A percentile compares a stretch with the other conserved stretches of the same genome.
Conservation (phyloP, 768 basidiomycete species). For the Udeniomyces megalosporus region DNA sequence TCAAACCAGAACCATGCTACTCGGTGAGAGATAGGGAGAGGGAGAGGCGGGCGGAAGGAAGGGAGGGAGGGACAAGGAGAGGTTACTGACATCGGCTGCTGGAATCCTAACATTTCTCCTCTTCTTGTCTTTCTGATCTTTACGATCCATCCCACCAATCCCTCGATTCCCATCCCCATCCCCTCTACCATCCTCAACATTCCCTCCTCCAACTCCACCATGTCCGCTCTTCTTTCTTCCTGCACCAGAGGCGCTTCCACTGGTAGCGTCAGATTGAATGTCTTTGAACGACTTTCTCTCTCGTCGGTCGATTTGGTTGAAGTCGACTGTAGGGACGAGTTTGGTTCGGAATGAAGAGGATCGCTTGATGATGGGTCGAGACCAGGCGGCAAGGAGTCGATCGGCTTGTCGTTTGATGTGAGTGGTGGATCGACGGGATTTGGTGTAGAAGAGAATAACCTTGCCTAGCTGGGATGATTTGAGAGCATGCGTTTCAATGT, state of each 20-base stretch:
- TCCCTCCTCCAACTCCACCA: neutral
- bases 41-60: neutral
- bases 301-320: conserved; percentile 38
- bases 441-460: conserved; percentile 87
- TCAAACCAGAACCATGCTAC: neutral
- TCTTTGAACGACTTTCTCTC: conserved; percentile 45
- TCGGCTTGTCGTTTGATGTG: conserved; percentile 67
- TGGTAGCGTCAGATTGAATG: conserved; percentile 37
- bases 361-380: conserved; percentile 78
- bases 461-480: conserved; percentile 82
- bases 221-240: conserved; percentile 44
- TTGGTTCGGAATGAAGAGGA: conserved; percentile 47
- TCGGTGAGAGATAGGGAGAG: neutral
- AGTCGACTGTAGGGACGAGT: conserved; percentile 45
- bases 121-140: conserved; percentile 12
- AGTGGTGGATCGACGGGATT: conserved; percentile 72
- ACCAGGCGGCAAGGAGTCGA: conserved; percentile 71
- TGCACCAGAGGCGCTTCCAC: conserved; percentile 37
- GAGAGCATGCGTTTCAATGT: conserved; percentile 74
- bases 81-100: neutral
- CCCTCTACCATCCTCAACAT: neutral
- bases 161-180: neutral
- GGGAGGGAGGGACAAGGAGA: neutral
- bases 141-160: conserved; percentile 1
- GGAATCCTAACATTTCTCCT: conserved; percentile 12